phyloP scores from a whole-genome alignment of 768 basidiomycete species.

The Hebeloma cylindrosporum region DNA sequence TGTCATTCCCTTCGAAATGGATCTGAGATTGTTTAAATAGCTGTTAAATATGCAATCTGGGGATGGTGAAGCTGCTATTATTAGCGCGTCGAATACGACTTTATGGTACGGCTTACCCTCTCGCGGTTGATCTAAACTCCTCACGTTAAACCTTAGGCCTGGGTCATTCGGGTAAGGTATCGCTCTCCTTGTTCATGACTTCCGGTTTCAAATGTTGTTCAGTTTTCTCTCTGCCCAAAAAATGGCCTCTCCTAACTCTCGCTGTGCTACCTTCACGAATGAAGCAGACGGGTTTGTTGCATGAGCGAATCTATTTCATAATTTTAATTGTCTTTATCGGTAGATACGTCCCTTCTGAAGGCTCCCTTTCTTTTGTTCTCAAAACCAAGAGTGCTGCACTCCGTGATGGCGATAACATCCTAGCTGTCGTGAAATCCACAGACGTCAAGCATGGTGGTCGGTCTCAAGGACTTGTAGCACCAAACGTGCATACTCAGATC shows the following conservation, averaged over 20 bases:
- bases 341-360: constrained; percentile 34
- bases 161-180: constrained; percentile 24
- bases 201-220: not conserved
- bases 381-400: constrained; percentile 28
- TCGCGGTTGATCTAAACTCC: not conserved
- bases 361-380: constrained; percentile 28
- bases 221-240: constrained; percentile 33
- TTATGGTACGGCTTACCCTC: constrained; percentile 17
- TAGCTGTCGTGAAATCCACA: constrained; percentile 27
- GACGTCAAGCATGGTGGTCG: constrained; percentile 29
- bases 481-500: constrained; percentile 25
- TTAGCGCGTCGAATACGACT: constrained; percentile 25
- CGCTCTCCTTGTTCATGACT: not conserved
- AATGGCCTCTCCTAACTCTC: constrained; percentile 31
- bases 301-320: not conserved
- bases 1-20: too few species aligned
- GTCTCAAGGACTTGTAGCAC: constrained; percentile 32
- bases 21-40: too few species aligned
- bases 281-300: constrained; percentile 33
- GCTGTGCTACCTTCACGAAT: constrained; percentile 34
- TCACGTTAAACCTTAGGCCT: constrained; percentile 17
- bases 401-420: constrained; percentile 29
- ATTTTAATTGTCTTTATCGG: not conserved
- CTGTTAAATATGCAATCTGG: constrained; percentile 27
- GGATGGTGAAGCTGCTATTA: constrained; percentile 29